These are phyloP conservation scores for Hypomontagnella monticulosa DNA, from an alignment of 495 filamentous ascomycete genomes.

Conservation along the genomic window DNA sequence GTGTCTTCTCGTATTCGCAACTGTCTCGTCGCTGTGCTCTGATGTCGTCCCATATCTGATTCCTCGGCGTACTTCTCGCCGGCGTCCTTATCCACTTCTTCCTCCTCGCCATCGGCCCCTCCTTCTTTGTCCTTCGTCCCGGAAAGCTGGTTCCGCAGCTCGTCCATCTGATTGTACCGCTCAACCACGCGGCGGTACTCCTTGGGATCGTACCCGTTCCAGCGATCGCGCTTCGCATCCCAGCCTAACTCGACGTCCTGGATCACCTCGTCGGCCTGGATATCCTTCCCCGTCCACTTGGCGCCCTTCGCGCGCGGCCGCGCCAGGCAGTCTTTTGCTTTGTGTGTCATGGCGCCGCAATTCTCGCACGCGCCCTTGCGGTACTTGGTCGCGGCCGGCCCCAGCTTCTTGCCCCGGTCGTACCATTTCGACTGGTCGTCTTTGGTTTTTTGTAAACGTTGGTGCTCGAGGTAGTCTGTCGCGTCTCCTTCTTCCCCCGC, in stretches of 20 bases:
- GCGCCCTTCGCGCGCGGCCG: constrained; percentile 91
- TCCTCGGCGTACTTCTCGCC: constrained; percentile 89
- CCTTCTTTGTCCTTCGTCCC: constrained; percentile 52
- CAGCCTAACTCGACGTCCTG: constrained; percentile 87
- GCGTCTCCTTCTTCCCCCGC: constrained; percentile 80
- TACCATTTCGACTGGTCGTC: constrained; percentile 87
- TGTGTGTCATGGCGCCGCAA: constrained; percentile 96
- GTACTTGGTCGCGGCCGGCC: constrained; percentile 91
- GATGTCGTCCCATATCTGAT: constrained; percentile 93
- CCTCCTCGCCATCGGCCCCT: constrained; percentile 57
- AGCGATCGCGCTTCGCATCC: constrained; percentile 98
- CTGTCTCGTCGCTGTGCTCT: constrained; percentile 88
- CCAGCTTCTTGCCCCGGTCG: constrained; percentile 81
- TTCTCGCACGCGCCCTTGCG: constrained; percentile 98
- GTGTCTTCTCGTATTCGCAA: constrained; percentile 95
- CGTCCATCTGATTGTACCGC: constrained; percentile 87
- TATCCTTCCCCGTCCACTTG: constrained; percentile 91
- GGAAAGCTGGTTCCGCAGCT: constrained; percentile 70
- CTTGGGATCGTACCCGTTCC: constrained; percentile 93
- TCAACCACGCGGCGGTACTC: constrained; percentile 87
- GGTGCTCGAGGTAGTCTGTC: constrained; percentile 95
- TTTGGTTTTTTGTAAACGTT: constrained; percentile 80
- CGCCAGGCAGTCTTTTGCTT: constrained; percentile 90
- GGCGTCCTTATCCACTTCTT: constrained; percentile 64
- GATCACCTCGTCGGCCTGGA: constrained; percentile 90